Evolutionary conservation across 495 filamentous ascomycete genomes (phyloP).

Genomic region (Staphylotrichum tortipilum): DNA sequence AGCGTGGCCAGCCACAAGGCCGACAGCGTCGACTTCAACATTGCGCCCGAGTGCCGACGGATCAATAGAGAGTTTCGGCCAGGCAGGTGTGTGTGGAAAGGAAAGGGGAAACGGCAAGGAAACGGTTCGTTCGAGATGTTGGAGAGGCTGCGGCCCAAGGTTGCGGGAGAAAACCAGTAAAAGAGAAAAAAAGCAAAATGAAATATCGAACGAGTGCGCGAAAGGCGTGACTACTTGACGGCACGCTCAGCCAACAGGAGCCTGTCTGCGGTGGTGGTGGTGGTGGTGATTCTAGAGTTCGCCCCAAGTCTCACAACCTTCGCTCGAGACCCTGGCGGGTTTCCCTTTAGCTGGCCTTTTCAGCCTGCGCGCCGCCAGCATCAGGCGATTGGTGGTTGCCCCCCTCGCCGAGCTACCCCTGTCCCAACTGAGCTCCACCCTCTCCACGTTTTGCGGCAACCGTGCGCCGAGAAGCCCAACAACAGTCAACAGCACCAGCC

Average conservation of each 20-base stretch:
- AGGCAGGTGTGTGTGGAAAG: not conserved
- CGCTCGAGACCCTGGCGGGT: slow-evolving; percentile 7
- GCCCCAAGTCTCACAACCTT: not conserved
- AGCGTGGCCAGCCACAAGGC: slow-evolving; percentile 48
- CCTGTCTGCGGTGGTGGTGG: not conserved
- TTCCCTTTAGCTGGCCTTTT: slow-evolving; percentile 31
- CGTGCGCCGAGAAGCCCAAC: not conserved
- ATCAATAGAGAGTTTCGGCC: not conserved
- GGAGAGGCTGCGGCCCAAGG: slow-evolving; percentile 1
- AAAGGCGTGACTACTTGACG: slow-evolving; percentile 4
- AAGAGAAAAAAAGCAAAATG: slow-evolving; percentile 9
- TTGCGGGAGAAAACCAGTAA: not conserved
- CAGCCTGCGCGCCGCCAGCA: not conserved
- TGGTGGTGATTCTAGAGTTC: too few relatives aligned
- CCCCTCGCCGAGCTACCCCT: slow-evolving; percentile 16
- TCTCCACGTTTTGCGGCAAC: not conserved
- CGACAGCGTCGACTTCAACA: slow-evolving; percentile 41
- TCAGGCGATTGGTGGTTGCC: slow-evolving; percentile 8
- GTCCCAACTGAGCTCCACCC: not conserved
- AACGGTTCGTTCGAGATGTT: not conserved
- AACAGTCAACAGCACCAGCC: too few relatives aligned
- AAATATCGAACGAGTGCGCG: slow-evolving; percentile 15
- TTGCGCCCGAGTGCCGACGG: slow-evolving; percentile 15
- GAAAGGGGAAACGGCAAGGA: not conserved
- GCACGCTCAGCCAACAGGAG: slow-evolving; percentile 8